Percentiles rank a stretch among this genome's conserved stretches.
These are phyloP conservation scores for Lentinula edodes DNA, from an alignment of 768 basidiomycete genomes.

Conservation along the genomic window DNA sequence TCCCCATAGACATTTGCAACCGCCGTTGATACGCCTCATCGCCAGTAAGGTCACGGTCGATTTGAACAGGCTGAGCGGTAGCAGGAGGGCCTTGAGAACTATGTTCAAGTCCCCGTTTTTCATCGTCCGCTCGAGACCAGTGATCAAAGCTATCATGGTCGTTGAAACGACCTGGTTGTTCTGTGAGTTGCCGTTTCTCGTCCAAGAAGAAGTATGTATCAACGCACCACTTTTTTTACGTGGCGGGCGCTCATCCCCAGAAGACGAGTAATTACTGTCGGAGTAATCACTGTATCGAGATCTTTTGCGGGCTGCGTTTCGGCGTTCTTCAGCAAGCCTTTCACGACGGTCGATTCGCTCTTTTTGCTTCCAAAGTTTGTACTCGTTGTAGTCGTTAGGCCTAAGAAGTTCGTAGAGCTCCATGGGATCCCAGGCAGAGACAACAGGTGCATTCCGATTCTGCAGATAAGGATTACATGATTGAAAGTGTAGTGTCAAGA, in stretches of 20 bases:
- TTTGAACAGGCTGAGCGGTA: slow-evolving; percentile 26
- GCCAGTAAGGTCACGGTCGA: slow-evolving; percentile 52
- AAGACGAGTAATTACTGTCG: slow-evolving; percentile 56
- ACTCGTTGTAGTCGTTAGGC: slow-evolving; percentile 88
- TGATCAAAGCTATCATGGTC: slow-evolving; percentile 38
- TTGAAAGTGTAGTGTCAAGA: background rate
- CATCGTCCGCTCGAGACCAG: slow-evolving; percentile 52
- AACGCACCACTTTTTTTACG: slow-evolving; percentile 55
- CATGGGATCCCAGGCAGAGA: slow-evolving; percentile 67
- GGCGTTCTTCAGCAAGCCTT: slow-evolving; percentile 53
- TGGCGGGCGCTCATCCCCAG: slow-evolving; percentile 61
- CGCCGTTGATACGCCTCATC: slow-evolving; percentile 78
- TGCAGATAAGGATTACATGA: slow-evolving; percentile 18
- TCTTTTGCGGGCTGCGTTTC: slow-evolving; percentile 43
- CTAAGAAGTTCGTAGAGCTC: slow-evolving; percentile 78
- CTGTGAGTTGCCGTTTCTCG: background rate
- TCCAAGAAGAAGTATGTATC: background rate
- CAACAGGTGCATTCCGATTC: slow-evolving; percentile 55
- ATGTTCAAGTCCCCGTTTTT: slow-evolving; percentile 17
- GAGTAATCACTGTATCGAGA: slow-evolving; percentile 54
- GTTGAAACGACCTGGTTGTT: slow-evolving; percentile 40
- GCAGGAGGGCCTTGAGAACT: slow-evolving; percentile 20
- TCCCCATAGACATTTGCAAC: slow-evolving; percentile 55
- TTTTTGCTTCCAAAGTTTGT: slow-evolving; percentile 73
- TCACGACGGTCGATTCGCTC: slow-evolving; percentile 73